Base-by-base conservation (phyloP, 805 yeast genomes). In the Wickerhamomyces rabaulensis region DNA sequence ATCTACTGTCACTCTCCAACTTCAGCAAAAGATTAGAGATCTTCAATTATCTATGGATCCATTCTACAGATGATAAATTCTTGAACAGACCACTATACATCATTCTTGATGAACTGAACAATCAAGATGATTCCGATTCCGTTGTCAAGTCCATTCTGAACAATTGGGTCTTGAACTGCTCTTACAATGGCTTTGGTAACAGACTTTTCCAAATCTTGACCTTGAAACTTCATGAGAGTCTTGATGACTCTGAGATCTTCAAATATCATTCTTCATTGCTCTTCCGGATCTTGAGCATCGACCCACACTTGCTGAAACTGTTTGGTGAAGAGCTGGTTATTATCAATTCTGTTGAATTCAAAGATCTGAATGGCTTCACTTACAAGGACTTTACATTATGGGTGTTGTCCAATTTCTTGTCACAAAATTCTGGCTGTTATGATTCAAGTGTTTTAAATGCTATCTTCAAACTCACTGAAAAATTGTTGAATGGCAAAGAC, bases 1-100 rank as follows among this genome's bases (percentile, higher is more conserved):
- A 80, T 41, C 72, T 87, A 26, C 57, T 82, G 13, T 59, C 71
- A 4, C 61, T 70, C 7, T 50, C 64, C 7, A 60, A 58, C 31
- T 64, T 73, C 19, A 59, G 64, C 6, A 64, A 71, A 16, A 70
- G 80, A 49, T 63, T 84, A 1, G 62, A 69, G 16, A 84, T 86
- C 0, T 76, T 88, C 52, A 73, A 79, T 43, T 73, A 79, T 9
- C 60, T 91, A 6, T 92, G 97, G 97, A 71, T 73, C 3, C 92
- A 87, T 55, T 75, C 92, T 0, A 75, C 73, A 39, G 87, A 80
- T 33, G 56, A 66, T 4, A 51, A 61, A 3, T 63, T 68, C 44
- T 65, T 89, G 12, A 66, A 74, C 7, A 71, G 83, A 51, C 94
- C 96, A 0, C 61, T 89, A 6, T 79, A 81, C 49, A 60, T 87